Evolutionary conservation across 2,329 filamentous ascomycete genomes (phyloP), one percentile per base, ranked within the genome.

Genomic region (Diplodia intermedia): DNA sequence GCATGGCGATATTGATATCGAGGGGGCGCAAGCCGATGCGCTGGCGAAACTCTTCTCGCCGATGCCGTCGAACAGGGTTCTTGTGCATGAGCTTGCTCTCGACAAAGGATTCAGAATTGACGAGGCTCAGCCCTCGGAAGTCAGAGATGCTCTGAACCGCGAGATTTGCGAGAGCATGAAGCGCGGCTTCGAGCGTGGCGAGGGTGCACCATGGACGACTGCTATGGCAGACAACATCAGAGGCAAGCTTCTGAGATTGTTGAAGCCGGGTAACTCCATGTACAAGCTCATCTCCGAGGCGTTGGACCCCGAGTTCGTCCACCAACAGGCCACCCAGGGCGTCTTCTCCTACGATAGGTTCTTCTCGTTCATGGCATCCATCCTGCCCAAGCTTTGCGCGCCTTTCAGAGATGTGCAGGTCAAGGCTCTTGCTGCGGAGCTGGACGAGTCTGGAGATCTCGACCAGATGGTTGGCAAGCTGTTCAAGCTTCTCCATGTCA

Each of bases 321-420:
- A 86, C 69, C 86, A 85, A 50, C 90, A 94, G 71, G 92, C 91
- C 73, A 82, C 82, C 11, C 84, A 88, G 66, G 91, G 91, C 15
- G 88, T 87, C 61, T 94, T 94, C 76, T 94, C 91, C 0, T 94
- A 94, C 71, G 89, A 91, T 71, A 90, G 88, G 69, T 94, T 94
- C 79, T 94, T 94, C 75, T 82, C 84, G 1, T 91, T 92, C 70
- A 92, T 94, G 85, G 88, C 88, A 1, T 86, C 87, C 1, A 85
- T 95, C 56, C 82, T 95, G 60, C 91, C 91, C 6, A 91, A 91
- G 75, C 86, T 95, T 15, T 94, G 92, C 73, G 92, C 92, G 0
- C 92, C 92, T 0, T 89, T 92, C 75, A 85, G 92, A n/a, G 92
- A 95, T 74, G 87, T 87, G 4, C 89, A 93, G 75, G 90, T 93